Base-by-base conservation (phyloP, 2,329 filamentous ascomycete genomes). In the Penicillium sumatraense region DNA sequence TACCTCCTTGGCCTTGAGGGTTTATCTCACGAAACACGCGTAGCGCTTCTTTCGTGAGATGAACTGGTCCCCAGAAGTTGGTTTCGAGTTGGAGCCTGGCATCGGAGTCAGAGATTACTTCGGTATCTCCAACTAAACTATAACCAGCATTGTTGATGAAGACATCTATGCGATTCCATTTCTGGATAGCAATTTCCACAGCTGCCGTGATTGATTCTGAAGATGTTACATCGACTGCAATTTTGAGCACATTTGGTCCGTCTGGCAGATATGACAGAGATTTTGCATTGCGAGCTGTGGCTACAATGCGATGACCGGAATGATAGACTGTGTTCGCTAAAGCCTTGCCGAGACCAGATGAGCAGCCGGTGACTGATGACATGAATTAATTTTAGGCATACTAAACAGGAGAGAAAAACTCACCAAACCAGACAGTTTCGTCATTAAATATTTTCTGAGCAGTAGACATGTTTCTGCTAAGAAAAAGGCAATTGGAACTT, bases 101-200 rank as follows among this genome's bases (percentile, higher is more conserved):
- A 26, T 83, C 76, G 2, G 75, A 65, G 1, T 84, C 75, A 1
- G 72, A 72, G 2, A 82, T 67, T 6, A 80, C 79, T 62, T 87
- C 84, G 45, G 86, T 79, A 1, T 80, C 77, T 11, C 80, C 81
- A 5, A 71, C 65, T 1, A 83, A 70, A n/a, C 81, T 81, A 55
- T 85, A 86, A 2, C 84, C 85, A 3, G 84, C 84, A 47, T 86
- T 86, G 71, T 86, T 86, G 55, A 85, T 78, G 5, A 86, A 80
- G 1, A 86, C 80, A 64, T 87, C 83, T 41, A 88, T 69, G 7
- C 81, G 79, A 16, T 79, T 77, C 63, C 85, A 87, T 45, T 79
- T 79, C 7, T 78, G 60, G 18, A 77, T 68, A 1, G 74, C 68
- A 1, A 67, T 51, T 23, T 54, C 70, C 59, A 83, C 79, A 1